Base-by-base conservation (phyloP, 495 filamentous ascomycete genomes). In the Lepidopterella palustris region DNA sequence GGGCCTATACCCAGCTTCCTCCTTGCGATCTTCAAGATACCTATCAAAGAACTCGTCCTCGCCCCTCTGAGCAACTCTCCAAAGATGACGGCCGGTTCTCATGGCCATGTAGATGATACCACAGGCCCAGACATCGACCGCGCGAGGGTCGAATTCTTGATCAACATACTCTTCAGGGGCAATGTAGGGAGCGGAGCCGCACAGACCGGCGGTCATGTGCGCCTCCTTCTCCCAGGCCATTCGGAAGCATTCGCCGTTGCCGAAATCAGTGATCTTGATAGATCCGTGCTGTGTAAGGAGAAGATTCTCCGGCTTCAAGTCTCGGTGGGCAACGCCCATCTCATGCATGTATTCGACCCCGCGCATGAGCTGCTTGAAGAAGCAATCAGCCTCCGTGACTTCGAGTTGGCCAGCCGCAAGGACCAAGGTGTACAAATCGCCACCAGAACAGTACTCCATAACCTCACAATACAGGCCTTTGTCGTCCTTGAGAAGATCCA, bases 51-150 rank as follows among this genome's bases (percentile, higher is more conserved):
- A 99, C 62, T 97, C 95, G 65, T 98, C 93, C 67, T 97, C 92
- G 42, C 93, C 92, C 71, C 88, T 92, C 73, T 89, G 89, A 5
- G 93, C 93, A 11, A 96, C 81, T n/a, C 90, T 84, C 93, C 93
- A 99, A 4, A 97, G 77, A 75, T 99, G 95, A 29, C 93, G 78
- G 42, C 93, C 93, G 15, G 93, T 99, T 52, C 93, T 82, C 93
- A 98, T 99, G 5, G 93, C 93, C 95, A 99, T 97, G 76, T 99
- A 99, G 56, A 99, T 97, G 29, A 99, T 93, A 66, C 93, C 93
- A 52, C 88, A 92, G 18, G 93, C 95, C 93, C 93, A 99, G 47
- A 97, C 85, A 70, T 99, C 93, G 47, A 99, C 95, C 1, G 93
- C 92, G 51, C 93, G 80, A 13, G 93, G 95, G 71, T 99, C 93